Conservation (phyloP, 2,329 filamentous ascomycete genomes). For the Alternaria novae-zelandiae region DNA sequence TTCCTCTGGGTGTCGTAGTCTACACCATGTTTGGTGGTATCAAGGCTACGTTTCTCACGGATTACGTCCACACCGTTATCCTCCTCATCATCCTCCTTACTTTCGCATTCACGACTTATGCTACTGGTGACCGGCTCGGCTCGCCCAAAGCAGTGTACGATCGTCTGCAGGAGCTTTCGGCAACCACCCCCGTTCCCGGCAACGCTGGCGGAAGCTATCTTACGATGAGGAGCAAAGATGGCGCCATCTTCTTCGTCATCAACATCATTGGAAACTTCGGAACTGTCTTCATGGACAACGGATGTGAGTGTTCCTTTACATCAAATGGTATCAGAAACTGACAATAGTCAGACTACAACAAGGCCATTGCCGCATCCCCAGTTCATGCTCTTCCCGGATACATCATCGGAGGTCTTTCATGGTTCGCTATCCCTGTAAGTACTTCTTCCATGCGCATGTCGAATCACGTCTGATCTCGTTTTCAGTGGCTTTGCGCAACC, state of each 20-base stretch:
- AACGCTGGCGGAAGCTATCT: constrained; percentile 81
- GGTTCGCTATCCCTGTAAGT: constrained; percentile 54
- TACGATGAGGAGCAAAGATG: constrained; percentile 83
- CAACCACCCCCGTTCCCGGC: constrained; percentile 74
- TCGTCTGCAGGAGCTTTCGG: constrained; percentile 71
- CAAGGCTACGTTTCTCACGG: constrained; percentile 74
- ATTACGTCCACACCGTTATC: constrained; percentile 86
- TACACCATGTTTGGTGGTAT: constrained; percentile 80
- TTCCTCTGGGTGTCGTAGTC: constrained; percentile 79
- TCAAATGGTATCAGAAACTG: neutral
- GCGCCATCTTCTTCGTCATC: constrained; percentile 89
- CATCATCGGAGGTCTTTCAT: constrained; percentile 52
- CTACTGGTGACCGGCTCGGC: constrained; percentile 73
- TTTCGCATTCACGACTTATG: constrained; percentile 83
- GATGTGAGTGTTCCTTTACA: constrained; percentile 54
- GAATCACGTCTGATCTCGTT: neutral
- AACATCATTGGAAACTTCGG: constrained; percentile 85
- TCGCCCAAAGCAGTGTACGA: constrained; percentile 81
- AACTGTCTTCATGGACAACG: constrained; percentile 85
- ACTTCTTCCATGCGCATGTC: neutral
- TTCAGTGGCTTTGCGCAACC: constrained; percentile 52
- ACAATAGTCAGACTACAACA: constrained; percentile 68
- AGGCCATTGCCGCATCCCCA: constrained; percentile 86
- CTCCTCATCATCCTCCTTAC: constrained; percentile 83
- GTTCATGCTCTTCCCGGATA: constrained; percentile 81